Evolutionary conservation across 352 stramenopile species (phyloP), one percentile per base, ranked within the genome.

Genomic region (Phytophthora pluvialis): DNA sequence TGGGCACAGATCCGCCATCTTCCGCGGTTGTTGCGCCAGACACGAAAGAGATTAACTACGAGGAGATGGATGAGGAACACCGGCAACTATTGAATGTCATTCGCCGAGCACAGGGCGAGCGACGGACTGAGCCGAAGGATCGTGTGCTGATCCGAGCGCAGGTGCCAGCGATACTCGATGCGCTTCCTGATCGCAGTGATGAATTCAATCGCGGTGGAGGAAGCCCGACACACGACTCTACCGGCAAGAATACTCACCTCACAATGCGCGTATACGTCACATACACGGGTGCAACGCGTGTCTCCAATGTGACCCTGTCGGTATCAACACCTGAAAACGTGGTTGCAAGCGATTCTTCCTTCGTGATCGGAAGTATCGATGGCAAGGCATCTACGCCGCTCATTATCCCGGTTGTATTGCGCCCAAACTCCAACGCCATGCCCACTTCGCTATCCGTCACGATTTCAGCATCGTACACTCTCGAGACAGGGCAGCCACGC

Each of bases 51-150:
- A 70, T 98, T 38, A 94, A 97, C 58, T 97, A 97, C 49, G 89
- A 95, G 52, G 88, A 96, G 55, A 96, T 97, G 73, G 90, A 98
- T 53, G 86, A 94, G 49, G 91, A 97, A 62, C 88, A 97, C 43
- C 85, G 89, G 13, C 75, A 88, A 44, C 64, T 98, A 13, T 75
- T 97, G 12, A 89, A 93, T 50, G 81, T 94, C n/a, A 97, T 97
- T 49, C 73, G 89, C 8, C 76, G 86, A 4, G 71, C 81, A n/a
- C 87, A 94, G 31, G 76, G 78, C 9, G 83, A 94, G 52, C 73
- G 81, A 8, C 60, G 77, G 12, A 77, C 77, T 0, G 87, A 95
- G 42, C 80, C 86, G 0, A 91, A 91, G 31, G 87, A 95, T 26
- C 75, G 78, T 11, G 64, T 97, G n/a, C 67, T 94, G 10, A 54